phyloP scores from a whole-genome alignment of 2,329 filamentous ascomycete species.

The Xylariaceae sp. region DNA sequence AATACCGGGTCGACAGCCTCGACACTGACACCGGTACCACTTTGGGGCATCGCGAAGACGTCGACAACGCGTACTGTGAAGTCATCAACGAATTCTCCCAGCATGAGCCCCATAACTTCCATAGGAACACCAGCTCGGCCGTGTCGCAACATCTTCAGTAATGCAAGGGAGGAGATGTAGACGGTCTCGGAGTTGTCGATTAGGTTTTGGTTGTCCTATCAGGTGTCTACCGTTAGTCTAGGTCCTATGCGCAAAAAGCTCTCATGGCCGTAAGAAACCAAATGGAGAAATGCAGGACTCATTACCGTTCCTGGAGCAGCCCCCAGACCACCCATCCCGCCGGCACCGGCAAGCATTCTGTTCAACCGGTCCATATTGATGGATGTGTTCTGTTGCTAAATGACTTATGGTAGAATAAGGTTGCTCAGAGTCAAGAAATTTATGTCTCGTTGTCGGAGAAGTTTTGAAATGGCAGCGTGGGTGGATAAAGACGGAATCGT shows the following conservation, averaged over 20 bases:
- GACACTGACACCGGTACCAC: constrained; percentile 95
- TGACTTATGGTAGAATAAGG: constrained; percentile 4
- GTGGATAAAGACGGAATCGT: constrained; percentile 12
- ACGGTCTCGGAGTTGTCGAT: constrained; percentile 99
- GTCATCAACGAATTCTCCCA: constrained; percentile 98
- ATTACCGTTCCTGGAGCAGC: constrained; percentile 64
- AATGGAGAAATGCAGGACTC: constrained; percentile 13
- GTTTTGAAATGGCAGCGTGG: neutral
- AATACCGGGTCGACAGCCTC: constrained; percentile 98
- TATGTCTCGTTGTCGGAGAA: neutral
- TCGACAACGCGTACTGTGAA: constrained; percentile 98
- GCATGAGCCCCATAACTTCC: constrained; percentile 99
- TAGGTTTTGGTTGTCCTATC: constrained; percentile 82
- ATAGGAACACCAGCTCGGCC: constrained; percentile 97
- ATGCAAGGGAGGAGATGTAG: constrained; percentile 95
- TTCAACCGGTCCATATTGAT: constrained; percentile 85
- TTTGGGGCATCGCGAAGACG: constrained; percentile 99
- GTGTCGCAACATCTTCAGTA: constrained; percentile 98
- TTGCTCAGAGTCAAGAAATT: neutral
- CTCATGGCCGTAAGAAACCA: neutral
- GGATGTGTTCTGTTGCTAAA: constrained; percentile 11
- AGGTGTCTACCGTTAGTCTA: constrained; percentile 16
- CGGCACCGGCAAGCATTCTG: constrained; percentile 76
- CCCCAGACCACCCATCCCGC: constrained; percentile 68
- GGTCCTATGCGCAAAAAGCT: neutral